phyloP scores from a whole-genome alignment of 176 grass and related monocot species.

The Microstegium vimineum region DNA sequence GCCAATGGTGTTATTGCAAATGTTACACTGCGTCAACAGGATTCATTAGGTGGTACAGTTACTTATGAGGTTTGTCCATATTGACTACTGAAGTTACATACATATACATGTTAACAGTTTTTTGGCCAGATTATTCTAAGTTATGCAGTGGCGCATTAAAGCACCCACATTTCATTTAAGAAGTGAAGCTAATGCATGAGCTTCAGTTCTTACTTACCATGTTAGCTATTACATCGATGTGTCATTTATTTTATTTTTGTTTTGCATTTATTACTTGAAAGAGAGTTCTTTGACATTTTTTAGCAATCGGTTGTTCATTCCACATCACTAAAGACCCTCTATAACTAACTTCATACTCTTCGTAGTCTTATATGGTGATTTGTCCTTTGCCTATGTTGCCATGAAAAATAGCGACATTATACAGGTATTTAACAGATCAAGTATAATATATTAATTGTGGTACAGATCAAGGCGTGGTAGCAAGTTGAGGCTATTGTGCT shows the following conservation, averaged over 20 bases:
- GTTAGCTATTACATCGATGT: neutral
- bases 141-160: neutral
- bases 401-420: too few relatives aligned
- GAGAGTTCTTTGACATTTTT: neutral
- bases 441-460: too few relatives aligned
- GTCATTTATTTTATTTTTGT: neutral
- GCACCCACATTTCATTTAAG: neutral
- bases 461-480: too few relatives aligned
- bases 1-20: conserved; percentile 81
- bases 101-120: neutral
- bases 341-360: neutral
- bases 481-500: too few relatives aligned
- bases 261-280: neutral
- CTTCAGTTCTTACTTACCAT: neutral
- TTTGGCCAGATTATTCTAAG: neutral
- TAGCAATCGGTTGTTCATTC: neutral
- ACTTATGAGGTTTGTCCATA: conserved; percentile 62
- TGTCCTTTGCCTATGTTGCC: too few relatives aligned
- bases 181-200: neutral
- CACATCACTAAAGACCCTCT: neutral
- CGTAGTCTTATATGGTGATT: too few relatives aligned
- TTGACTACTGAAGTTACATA: neutral
- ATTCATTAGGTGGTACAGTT: conserved; percentile 72
- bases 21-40: conserved; percentile 67
- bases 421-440: too few relatives aligned